Base-by-base conservation (phyloP, 139 green algal genomes). In the Chlorella sp. region DNA sequence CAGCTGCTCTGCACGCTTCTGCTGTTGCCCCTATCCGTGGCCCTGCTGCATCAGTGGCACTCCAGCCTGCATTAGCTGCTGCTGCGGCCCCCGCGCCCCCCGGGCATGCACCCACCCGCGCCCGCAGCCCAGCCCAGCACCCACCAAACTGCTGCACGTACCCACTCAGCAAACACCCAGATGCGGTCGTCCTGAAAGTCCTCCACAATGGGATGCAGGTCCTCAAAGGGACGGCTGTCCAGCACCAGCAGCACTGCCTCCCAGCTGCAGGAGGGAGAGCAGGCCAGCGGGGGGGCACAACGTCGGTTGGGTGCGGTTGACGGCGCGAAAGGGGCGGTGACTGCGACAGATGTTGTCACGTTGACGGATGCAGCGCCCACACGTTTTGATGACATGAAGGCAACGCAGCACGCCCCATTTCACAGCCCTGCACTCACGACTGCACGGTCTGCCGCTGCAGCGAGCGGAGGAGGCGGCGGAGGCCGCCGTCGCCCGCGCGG, bases 81-180 rank as follows among this genome's bases (percentile, higher is more conserved):
- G 81, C 81, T 78, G 30, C 61, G 68, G 30, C 64, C 4, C 3
- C 64, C 11, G 32, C 75, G 37, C 75, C 34, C 30, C 75, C 34
- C 48, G 75, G 75, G 36, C 32, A 80, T 80, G 73, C 73, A 40
- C 7, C 48, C 48, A 9, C 48, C 48, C 48, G 48, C 48, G 5
- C 9, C 7, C 48, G 7, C 48, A 57, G 48, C 7, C 9, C 7
- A 57, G 5, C n/a, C n/a, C n/a, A n/a, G n/a, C n/a, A n/a, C n/a
- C n/a, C n/a, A n/a, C n/a, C n/a, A n/a, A n/a, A n/a, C n/a, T n/a
- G n/a, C n/a, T n/a, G 40, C 42, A 85, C 79, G n/a, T 57, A 97
- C 94, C 95, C 95, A 97, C 39, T 97, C 94, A 15, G 95, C 95
- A 90, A 96, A 97, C 18, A 97, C 93, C 86, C 92, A 95, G 42